Percentiles rank a stretch among this genome's conserved stretches.
Conservation (phyloP, 495 filamentous ascomycete genomes). For the Rhizodiscina lignyota region DNA sequence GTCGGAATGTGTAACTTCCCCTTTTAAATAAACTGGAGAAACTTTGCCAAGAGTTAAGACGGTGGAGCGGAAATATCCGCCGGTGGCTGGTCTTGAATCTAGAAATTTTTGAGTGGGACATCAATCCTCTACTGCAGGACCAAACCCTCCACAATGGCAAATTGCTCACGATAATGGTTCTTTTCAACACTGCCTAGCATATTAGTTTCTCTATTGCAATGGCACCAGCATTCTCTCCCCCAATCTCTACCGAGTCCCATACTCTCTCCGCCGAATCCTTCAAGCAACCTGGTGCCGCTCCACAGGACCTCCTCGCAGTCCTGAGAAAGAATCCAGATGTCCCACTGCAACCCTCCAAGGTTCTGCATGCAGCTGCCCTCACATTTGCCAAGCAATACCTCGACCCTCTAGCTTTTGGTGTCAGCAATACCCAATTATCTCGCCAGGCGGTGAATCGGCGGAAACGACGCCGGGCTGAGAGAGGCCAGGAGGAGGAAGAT, state of each 20-base stretch:
- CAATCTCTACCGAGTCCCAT: slow-evolving; percentile 14
- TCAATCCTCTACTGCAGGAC: too few relatives aligned
- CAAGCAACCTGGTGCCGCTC: too few relatives aligned
- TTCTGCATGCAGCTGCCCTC: slow-evolving; percentile 46
- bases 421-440: slow-evolving; percentile 36
- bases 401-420: slow-evolving; percentile 53
- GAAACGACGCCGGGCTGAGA: slow-evolving; percentile 26
- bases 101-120: too few relatives aligned
- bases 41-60: too few relatives aligned
- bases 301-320: slow-evolving; percentile 20
- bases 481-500: slow-evolving; percentile 29
- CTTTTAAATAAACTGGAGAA: too few relatives aligned
- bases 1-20: too few relatives aligned
- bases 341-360: slow-evolving; percentile 52
- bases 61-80: too few relatives aligned
- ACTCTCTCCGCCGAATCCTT: slow-evolving; percentile 15
- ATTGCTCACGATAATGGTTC: too few relatives aligned
- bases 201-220: too few relatives aligned
- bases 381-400: slow-evolving; percentile 57
- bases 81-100: too few relatives aligned
- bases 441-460: slow-evolving; percentile 16
- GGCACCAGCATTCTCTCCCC: slow-evolving; percentile 16
- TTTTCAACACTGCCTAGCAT: too few relatives aligned
- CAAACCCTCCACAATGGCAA: too few relatives aligned
- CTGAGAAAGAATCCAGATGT: slow-evolving; percentile 31